A percentile compares a stretch with the other conserved stretches of the same genome.
Evolutionary conservation across 768 basidiomycete genomes (phyloP).

Genomic region (Suillus spraguei): DNA sequence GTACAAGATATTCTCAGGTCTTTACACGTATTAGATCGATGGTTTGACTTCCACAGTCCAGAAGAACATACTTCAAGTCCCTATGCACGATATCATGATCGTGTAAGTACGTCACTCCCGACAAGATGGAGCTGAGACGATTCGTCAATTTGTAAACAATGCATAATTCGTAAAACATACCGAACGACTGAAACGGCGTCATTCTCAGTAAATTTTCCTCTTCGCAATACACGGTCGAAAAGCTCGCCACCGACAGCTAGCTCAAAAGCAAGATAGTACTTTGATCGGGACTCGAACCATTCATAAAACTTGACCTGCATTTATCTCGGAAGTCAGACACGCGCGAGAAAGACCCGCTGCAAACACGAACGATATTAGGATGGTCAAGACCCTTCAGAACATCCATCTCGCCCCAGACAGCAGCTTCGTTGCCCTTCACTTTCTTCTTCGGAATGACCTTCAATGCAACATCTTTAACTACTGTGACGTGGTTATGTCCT

Average conservation of each 20-base stretch:
- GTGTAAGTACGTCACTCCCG: constrained; percentile 88
- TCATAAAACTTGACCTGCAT: constrained; percentile 91
- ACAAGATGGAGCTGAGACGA: constrained; percentile 67
- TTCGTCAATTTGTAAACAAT: neutral
- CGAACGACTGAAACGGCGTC: constrained; percentile 81
- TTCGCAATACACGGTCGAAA: constrained; percentile 83
- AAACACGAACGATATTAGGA: constrained; percentile 76
- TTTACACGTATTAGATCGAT: constrained; percentile 28
- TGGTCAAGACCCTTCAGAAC: constrained; percentile 89
- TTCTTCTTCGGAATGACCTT: constrained; percentile 97
- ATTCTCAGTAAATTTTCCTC: constrained; percentile 91
- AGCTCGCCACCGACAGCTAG: constrained; percentile 94
- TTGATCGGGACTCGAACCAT: constrained; percentile 92
- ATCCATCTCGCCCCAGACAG: constrained; percentile 93
- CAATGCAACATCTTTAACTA: constrained; percentile 75
- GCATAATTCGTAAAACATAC: constrained; percentile 41
- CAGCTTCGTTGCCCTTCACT: constrained; percentile 87
- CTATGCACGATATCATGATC: constrained; percentile 93
- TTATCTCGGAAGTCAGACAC: neutral
- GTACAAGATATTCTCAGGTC: constrained; percentile 96
- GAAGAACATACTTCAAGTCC: constrained; percentile 76
- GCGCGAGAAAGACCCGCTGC: neutral
- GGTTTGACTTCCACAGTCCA: neutral
- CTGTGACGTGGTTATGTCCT: constrained; percentile 26
- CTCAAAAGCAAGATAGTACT: constrained; percentile 96